Evolutionary conservation across 768 basidiomycete species (phyloP).

Genomic region (Chiua virens): DNA sequence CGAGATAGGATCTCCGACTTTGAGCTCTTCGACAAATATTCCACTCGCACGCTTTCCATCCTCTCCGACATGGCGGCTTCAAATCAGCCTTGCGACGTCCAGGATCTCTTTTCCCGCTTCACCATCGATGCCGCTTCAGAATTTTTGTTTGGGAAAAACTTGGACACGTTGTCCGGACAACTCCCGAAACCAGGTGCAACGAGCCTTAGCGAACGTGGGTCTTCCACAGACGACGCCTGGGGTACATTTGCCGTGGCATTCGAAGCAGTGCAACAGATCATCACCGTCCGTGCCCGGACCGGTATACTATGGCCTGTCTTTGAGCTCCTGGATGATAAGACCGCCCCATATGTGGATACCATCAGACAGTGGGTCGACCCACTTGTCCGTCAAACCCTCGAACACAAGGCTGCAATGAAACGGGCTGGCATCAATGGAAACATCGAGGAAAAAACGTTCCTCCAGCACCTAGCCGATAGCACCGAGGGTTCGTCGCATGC

Average conservation of each 20-base stretch:
- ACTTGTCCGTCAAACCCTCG: constrained; percentile 53
- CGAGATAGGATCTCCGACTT: constrained; percentile 72
- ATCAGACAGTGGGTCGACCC: constrained; percentile 56
- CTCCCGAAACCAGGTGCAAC: constrained; percentile 51
- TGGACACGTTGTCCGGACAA: constrained; percentile 56
- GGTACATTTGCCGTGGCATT: constrained; percentile 52
- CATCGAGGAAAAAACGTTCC: constrained; percentile 57
- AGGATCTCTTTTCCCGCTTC: constrained; percentile 69
- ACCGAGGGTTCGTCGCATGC: constrained; percentile 52
- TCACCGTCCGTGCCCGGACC: constrained; percentile 34
- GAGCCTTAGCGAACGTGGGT: constrained; percentile 55
- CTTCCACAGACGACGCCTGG: constrained; percentile 58
- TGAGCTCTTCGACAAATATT: constrained; percentile 61
- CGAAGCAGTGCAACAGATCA: constrained; percentile 39
- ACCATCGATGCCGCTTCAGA: constrained; percentile 72
- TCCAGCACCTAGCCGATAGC: constrained; percentile 65
- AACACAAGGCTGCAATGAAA: constrained; percentile 40
- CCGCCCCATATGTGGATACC: constrained; percentile 32
- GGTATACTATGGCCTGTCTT: constrained; percentile 44
- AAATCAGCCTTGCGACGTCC: constrained; percentile 53
- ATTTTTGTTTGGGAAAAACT: constrained; percentile 66
- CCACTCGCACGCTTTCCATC: constrained; percentile 46
- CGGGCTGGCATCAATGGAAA: constrained; percentile 38
- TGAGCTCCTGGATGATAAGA: constrained; percentile 42
- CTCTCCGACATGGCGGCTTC: constrained; percentile 41